Base-by-base conservation (phyloP, 2,329 filamentous ascomycete genomes). In the Acephala macrosclerotiorum region DNA sequence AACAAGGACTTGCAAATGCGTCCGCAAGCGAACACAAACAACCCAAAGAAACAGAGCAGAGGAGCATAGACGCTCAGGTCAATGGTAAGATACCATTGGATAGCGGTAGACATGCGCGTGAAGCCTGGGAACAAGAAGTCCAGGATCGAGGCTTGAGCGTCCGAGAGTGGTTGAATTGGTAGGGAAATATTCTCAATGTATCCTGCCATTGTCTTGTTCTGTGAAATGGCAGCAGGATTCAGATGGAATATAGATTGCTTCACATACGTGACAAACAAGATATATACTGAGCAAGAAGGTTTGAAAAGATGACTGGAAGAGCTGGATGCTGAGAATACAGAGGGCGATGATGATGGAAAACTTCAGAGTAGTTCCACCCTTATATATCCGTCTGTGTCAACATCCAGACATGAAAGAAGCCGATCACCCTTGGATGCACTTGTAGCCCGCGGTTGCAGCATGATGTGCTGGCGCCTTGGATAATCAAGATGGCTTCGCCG, bases 11-110 rank as follows among this genome's bases (percentile, higher is more conserved):
- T 61, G 38, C 78, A 82, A 45, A 84, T 75, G 70, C 88, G 89
- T 68, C 80, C 81, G 80, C 85, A 84, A n/a, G 78, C 78, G n/a
- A 88, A 81, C 7, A 76, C 82, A n/a, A 85, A 64, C 25, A 81
- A 79, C n/a, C 85, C 81, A 18, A 83, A 65, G 14, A 84, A 73
- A 16, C 89, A 72, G 0, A 91, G 70, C 8, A 85, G 70, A 5
- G 87, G 86, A 36, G 90, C 80, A 75, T 89, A 33, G 29, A 33
- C 29, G 29, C 29, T 33, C 29, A 33, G 9, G 29, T 33, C 29
- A 9, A 33, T 33, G 29, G 29, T 33, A 9, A 33, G 29, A 33
- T 33, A 33, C 29, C 29, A 33, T 33, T 33, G 29, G 29, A 33
- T 9, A 33, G 29, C 29, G 29, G 29, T 33, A 33, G 29, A 33